Percentiles rank a stretch among this genome's conserved stretches.
phyloP scores from a whole-genome alignment of 345 rosid species.

The Lepidium sativum region DNA sequence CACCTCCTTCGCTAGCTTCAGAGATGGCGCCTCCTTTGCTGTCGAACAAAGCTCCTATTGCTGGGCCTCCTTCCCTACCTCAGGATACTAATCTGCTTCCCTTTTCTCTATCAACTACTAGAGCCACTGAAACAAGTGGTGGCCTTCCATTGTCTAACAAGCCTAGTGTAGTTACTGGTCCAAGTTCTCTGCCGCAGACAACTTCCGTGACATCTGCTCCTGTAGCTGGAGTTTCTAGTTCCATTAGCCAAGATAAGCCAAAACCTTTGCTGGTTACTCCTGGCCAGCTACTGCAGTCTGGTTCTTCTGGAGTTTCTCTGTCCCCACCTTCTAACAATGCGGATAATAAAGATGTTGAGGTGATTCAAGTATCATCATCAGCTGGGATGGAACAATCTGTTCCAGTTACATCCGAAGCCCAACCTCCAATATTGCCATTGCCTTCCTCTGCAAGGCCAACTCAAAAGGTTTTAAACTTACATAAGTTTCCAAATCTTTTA shows the following conservation, averaged over 20 bases:
- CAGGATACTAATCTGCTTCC: slow-evolving; percentile 40
- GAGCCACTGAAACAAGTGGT: slow-evolving; percentile 41
- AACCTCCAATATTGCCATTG: slow-evolving; percentile 78
- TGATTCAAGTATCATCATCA: slow-evolving; percentile 51
- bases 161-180: slow-evolving; percentile 38
- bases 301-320: slow-evolving; percentile 32
- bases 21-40: slow-evolving; percentile 46
- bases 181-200: slow-evolving; percentile 40
- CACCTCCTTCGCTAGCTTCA: slow-evolving; percentile 47
- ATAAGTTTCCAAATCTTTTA: not conserved
- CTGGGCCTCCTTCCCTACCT: slow-evolving; percentile 40
- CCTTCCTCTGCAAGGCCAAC: slow-evolving; percentile 52
- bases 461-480: slow-evolving; percentile 28
- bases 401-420: slow-evolving; percentile 44
- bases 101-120: slow-evolving; percentile 39
- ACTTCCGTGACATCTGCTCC: slow-evolving; percentile 35
- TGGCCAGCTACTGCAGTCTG: slow-evolving; percentile 63
- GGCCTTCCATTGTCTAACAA: slow-evolving; percentile 37
- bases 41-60: slow-evolving; percentile 36
- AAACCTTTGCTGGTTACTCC: slow-evolving; percentile 59
- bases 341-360: slow-evolving; percentile 68
- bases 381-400: slow-evolving; percentile 39
- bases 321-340: slow-evolving; percentile 38
- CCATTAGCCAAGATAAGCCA: slow-evolving; percentile 38
- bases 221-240: slow-evolving; percentile 34